Conservation (phyloP, 2,329 filamentous ascomycete species). For the Epichloe festucae region DNA sequence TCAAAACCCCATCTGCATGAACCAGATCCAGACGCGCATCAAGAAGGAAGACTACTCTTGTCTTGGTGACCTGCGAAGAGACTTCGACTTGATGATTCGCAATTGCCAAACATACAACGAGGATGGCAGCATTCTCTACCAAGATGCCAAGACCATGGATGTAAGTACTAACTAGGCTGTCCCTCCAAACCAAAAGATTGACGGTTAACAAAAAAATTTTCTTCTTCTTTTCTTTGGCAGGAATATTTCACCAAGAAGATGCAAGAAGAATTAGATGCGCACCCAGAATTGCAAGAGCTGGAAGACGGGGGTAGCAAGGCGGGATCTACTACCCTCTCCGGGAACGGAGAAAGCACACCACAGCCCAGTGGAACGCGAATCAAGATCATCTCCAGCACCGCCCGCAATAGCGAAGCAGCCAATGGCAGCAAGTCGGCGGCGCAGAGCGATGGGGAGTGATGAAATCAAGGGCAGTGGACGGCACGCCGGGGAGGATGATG, state of each 20-base stretch:
- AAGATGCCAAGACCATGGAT: conserved; percentile 87
- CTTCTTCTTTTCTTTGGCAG: conserved; percentile 20
- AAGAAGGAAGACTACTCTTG: conserved; percentile 88
- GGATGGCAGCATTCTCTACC: conserved; percentile 80
- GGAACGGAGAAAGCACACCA: conserved; percentile 52
- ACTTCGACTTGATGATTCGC: conserved; percentile 71
- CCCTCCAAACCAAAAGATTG: neutral
- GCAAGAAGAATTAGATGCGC: conserved; percentile 38
- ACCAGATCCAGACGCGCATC: conserved; percentile 86
- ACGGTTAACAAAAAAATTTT: neutral
- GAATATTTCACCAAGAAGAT: conserved; percentile 43
- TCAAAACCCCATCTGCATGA: conserved; percentile 86
- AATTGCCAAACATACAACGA: conserved; percentile 97
- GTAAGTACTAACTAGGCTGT: conserved; percentile 37
- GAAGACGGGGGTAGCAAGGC: conserved; percentile 31
- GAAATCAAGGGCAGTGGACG: neutral
- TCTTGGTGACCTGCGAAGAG: conserved; percentile 66
- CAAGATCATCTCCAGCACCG: conserved; percentile 45
- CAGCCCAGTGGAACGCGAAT: conserved; percentile 52
- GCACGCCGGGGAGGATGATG: neutral
- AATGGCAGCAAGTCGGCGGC: conserved; percentile 27
- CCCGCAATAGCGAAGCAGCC: conserved; percentile 16
- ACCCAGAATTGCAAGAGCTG: conserved; percentile 42
- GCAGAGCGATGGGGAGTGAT: conserved; percentile 43
- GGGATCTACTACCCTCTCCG: conserved; percentile 27